Base-by-base conservation (phyloP, 345 rosid species). In the Ceriops tagal region DNA sequence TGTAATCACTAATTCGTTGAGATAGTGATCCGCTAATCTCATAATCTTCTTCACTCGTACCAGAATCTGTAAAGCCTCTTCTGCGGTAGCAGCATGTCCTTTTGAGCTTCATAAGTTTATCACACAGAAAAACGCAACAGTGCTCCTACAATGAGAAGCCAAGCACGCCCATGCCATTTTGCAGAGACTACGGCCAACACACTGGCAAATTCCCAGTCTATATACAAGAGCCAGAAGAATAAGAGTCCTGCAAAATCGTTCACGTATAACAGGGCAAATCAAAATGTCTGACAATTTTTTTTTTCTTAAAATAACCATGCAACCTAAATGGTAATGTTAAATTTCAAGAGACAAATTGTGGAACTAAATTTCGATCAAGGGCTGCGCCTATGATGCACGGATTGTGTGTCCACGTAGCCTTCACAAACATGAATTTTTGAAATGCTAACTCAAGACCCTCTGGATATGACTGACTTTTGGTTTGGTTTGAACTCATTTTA, bases 201-300 rank as follows among this genome's bases (percentile, higher is more conserved):
- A 82, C 63, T 84, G 75, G 77, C 75, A 79, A 26, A 86, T 77
- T 0, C 86, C 78, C 51, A 80, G 46, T 79, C 81, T 86, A 56
- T 86, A 56, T 86, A 62, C 28, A 80, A 55, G 64, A 88, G 79
- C 71, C 79, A 82, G 62, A 86, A 64, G 84, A 84, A 84, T 16
- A 84, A 60, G 0, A 79, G 84, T 67, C 83, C 81, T 81, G 73
- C 75, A 68, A 9, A 30, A 43, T 43, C 49, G 13, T 43, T 43
- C 49, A 3, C 49, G 15, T 11, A 15, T 13, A 43, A 43, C 49
- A 13, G 49, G 19, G 18, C 4, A 43, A 13, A 11, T 11, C 4
- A 43, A 43, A 43, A 43, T 11, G 18, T 43, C 18, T 3, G 13
- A 43, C 49, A 24, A 24, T 24, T 24, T 24, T 24, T 24, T 24